Evolutionary conservation across 768 basidiomycete species (phyloP).

Genomic region (Sarcomyxa edulis): DNA sequence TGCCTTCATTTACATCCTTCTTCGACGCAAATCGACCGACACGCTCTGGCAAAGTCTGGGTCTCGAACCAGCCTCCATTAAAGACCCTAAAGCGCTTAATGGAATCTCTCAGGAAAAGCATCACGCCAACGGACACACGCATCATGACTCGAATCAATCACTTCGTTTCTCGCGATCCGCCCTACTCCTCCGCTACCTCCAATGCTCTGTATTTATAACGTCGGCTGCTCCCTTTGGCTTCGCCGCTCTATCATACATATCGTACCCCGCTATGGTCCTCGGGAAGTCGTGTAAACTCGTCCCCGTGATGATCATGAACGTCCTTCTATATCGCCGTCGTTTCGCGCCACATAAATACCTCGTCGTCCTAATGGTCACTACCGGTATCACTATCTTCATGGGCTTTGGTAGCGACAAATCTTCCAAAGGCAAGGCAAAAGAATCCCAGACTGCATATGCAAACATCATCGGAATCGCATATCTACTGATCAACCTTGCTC

Average conservation of each 20-base stretch:
- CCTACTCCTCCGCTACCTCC: slow-evolving; percentile 72
- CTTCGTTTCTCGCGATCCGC: slow-evolving; percentile 29
- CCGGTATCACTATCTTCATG: slow-evolving; percentile 94
- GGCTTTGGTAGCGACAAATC: slow-evolving; percentile 62
- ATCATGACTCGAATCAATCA: slow-evolving; percentile 25
- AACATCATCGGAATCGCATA: slow-evolving; percentile 70
- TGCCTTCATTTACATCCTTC: slow-evolving; percentile 68
- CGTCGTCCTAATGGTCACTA: slow-evolving; percentile 89
- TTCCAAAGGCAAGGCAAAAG: slow-evolving; percentile 32
- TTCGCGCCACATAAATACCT: slow-evolving; percentile 95
- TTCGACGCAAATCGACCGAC: slow-evolving; percentile 51
- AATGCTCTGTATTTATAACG: slow-evolving; percentile 85
- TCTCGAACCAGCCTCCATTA: slow-evolving; percentile 32
- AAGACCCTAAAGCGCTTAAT: slow-evolving; percentile 14
- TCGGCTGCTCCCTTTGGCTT: slow-evolving; percentile 94
- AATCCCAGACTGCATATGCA: slow-evolving; percentile 37
- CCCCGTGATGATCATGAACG: slow-evolving; percentile 97
- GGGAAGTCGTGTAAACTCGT: slow-evolving; percentile 99
- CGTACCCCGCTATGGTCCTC: slow-evolving; percentile 98
- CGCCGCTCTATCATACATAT: slow-evolving; percentile 90
- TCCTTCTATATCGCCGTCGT: slow-evolving; percentile 86
- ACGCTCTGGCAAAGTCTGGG: slow-evolving; percentile 58
- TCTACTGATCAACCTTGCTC: slow-evolving; percentile 77
- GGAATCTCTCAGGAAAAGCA: slow-evolving; percentile 18
- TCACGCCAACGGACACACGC: slow-evolving; percentile 22